Conservation (phyloP, 2,329 filamentous ascomycete genomes). For the Aspergillus tubingensis region DNA sequence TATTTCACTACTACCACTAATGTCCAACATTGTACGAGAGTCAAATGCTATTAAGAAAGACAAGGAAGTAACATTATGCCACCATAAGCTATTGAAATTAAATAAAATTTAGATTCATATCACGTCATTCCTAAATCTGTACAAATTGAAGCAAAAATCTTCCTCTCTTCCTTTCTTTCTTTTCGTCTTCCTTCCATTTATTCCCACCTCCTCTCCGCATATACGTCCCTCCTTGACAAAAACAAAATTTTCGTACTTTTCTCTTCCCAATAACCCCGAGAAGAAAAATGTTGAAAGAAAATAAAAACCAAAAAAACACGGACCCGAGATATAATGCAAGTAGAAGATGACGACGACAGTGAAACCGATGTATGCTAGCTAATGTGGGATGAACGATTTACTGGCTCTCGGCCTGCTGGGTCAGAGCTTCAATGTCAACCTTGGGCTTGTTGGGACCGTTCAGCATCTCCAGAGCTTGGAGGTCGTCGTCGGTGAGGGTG, state of each 20-base stretch:
- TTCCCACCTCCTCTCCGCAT: not conserved
- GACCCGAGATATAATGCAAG: not conserved
- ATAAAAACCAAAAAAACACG: not conserved
- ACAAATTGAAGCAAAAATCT: not conserved
- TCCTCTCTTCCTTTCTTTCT: not conserved
- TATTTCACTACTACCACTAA: too few species aligned
- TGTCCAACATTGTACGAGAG: too few species aligned
- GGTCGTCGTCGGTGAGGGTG: conserved; percentile 48
- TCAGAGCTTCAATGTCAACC: conserved; percentile 43
- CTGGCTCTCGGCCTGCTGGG: conserved; percentile 37
- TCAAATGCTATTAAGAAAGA: too few species aligned
- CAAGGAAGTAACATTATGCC: too few species aligned
- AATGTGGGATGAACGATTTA: conserved; percentile 16
- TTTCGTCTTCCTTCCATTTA: not conserved
- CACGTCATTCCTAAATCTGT: conserved; percentile 8
- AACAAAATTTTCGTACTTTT: not conserved
- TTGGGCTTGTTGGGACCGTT: conserved; percentile 31
- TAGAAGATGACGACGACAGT: conserved; percentile 3
- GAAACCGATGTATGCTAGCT: not conserved
- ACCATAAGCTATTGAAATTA: not conserved
- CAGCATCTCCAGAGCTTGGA: conserved; percentile 47
- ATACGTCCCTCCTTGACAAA: too few species aligned
- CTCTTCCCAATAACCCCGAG: not conserved
- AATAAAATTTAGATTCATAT: conserved; percentile 1
- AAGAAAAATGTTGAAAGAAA: not conserved